Evolutionary conservation across 2,329 filamentous ascomycete species (phyloP), one percentile per base, ranked within the genome.

Genomic region (Trichoderma atroviride): DNA sequence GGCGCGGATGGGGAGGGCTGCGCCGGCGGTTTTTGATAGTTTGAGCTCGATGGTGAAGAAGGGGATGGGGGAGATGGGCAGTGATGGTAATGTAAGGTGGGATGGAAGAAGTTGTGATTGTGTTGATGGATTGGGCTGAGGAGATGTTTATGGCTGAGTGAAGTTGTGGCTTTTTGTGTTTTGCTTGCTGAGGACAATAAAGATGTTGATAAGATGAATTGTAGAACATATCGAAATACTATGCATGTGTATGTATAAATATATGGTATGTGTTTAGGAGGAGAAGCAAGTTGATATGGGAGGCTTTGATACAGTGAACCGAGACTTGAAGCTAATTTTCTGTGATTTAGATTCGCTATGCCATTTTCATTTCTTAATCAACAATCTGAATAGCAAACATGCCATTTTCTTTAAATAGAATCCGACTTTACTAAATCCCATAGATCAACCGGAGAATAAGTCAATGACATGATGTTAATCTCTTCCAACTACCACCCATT

Each of bases 21-120:
- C 29, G 29, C 29, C 29, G 29, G n/a, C 96, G 50, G 92, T 88
- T 0, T 97, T 91, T 78, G 94, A 97, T 83, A 86, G 97, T n/a
- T 79, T 97, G 74, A 96, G 90, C 50, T 92, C 85, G 70, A 89
- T 91, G 81, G 89, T 91, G 7, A 91, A 88, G 81, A 87, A 72
- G 67, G 82, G 81, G 1, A 72, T 80, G 75, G 70, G 71, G 31
- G 79, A 78, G 61, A 80, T 81, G 78, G 81, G 77, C 6, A 80
- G 78, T 73, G 80, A 84, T 71, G 82, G 71, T 83, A 73, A 74
- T 9, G 16, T 43, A 6, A n/a, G 69, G 35, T 27, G 57, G 2
- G 16, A 53, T 40, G 27, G 37, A 19, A n/a, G 29, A 19, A 24
- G 19, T 24, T 50, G 43, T n/a, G 47, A 13, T 24, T 24, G 19